phyloP scores from a whole-genome alignment of 139 green algal species.

The Pseudopediastrum boryanum region DNA sequence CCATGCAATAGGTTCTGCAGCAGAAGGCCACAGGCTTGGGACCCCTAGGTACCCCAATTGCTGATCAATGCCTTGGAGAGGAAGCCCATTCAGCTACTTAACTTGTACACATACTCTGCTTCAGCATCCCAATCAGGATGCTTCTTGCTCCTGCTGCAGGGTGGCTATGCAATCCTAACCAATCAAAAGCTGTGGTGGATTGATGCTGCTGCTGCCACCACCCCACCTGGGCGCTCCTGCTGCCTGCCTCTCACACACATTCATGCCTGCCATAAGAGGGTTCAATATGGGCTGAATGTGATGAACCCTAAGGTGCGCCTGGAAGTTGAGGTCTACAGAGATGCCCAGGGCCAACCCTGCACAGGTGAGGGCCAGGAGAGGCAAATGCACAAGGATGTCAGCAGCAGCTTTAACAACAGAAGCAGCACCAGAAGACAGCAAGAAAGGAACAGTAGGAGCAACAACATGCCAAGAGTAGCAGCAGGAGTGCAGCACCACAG shows the following conservation, averaged over 20 bases:
- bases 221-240: slow-evolving; percentile 21
- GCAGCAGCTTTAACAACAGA: too few species aligned
- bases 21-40: not conserved
- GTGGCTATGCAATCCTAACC: slow-evolving; percentile 56
- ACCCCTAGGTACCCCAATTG: not conserved
- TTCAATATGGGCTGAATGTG: slow-evolving; percentile 30
- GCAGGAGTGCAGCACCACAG: too few species aligned
- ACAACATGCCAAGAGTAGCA: too few species aligned
- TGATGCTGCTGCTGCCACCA: slow-evolving; percentile 18
- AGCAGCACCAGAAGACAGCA: too few species aligned
- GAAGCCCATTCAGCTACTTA: too few species aligned
- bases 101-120: too few species aligned
- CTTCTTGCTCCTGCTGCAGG: slow-evolving; percentile 13
- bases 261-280: slow-evolving; percentile 13
- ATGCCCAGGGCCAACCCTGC: slow-evolving; percentile 25
- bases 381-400: too few species aligned
- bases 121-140: too few species aligned
- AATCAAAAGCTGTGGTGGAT: slow-evolving; percentile 63
- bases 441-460: too few species aligned
- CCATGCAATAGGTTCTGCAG: not conserved
- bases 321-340: slow-evolving; percentile 39
- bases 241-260: slow-evolving; percentile 38
- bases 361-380: slow-evolving; percentile 22
- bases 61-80: not conserved
- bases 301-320: slow-evolving; percentile 46